Evolutionary conservation across 345 rosid genomes (phyloP).

Genomic region (Combretum micranthum): DNA sequence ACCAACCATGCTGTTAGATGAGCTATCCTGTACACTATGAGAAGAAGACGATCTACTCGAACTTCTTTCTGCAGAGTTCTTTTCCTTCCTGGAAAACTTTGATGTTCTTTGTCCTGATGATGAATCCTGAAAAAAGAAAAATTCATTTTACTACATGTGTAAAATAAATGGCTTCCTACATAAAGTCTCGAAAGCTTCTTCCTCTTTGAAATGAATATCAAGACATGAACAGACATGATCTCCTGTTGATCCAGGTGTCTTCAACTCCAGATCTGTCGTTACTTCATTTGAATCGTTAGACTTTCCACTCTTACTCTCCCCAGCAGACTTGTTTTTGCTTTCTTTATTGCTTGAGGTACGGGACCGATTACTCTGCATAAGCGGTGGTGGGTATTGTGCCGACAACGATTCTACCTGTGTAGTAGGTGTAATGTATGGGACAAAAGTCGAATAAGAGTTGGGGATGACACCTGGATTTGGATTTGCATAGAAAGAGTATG

Average conservation of each 20-base stretch:
- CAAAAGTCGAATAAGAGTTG: slow-evolving; percentile 56
- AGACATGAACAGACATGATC: slow-evolving; percentile 45
- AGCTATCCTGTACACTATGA: slow-evolving; percentile 59
- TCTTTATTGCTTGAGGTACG: slow-evolving; percentile 35
- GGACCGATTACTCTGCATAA: slow-evolving; percentile 31
- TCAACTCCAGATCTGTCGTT: slow-evolving; percentile 75
- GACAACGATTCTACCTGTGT: slow-evolving; percentile 49
- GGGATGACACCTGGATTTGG: slow-evolving; percentile 66
- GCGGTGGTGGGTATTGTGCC: slow-evolving; percentile 32
- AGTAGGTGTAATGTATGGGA: slow-evolving; percentile 57
- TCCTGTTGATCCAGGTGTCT: slow-evolving; percentile 71
- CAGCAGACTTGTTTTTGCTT: slow-evolving; percentile 42
- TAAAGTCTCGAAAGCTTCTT: too few relatives aligned
- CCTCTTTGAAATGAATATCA: too few relatives aligned
- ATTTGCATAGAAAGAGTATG: slow-evolving; percentile 63
- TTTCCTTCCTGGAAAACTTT: slow-evolving; percentile 35
- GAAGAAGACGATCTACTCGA: slow-evolving; percentile 70
- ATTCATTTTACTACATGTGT: background rate
- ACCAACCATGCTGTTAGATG: slow-evolving; percentile 61
- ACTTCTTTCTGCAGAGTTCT: slow-evolving; percentile 34
- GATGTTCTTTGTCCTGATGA: slow-evolving; percentile 40
- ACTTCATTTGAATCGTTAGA: slow-evolving; percentile 57
- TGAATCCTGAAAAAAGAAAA: slow-evolving; percentile 36
- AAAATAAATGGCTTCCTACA: background rate
- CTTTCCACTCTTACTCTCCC: slow-evolving; percentile 51